Evolutionary conservation across 352 stramenopile species (phyloP), one percentile per base, ranked within the genome.

Genomic region (Pythium aristosporum): DNA sequence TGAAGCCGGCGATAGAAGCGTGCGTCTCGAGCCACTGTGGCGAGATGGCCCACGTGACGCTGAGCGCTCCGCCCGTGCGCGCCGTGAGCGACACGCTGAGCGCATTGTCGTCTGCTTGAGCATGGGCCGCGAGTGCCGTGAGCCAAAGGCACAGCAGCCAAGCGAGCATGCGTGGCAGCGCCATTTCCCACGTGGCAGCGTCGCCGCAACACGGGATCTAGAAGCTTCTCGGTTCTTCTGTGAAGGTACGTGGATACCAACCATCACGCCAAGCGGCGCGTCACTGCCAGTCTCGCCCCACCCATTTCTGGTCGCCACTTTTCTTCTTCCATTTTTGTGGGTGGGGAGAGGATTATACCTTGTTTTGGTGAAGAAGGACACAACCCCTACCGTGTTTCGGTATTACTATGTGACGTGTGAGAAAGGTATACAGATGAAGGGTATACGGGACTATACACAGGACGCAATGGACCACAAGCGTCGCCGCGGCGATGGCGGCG

Each of bases 41-140:
- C 9, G 68, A 55, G 15, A 80, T 47, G 5, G n/a, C 55, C 79
- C 76, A 84, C 16, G 62, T 13, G 3, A 87, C 60, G 42, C 71
- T 50, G n/a, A 87, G 20, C 4, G 72, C 60, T 3, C 78, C 78
- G 15, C 75, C 74, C 16, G 73, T 78, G 28, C 63, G 61, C 18
- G 52, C 34, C 20, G 34, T 28, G 5, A 74, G 28, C 61, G 53
- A 63, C 4, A 75, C 36, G 21, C 43, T 37, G 12, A 61, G n/a
- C 32, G 57, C 9, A 15, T 58, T 37, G 8, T 70, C 48, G 36
- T 20, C 51, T 8, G 8, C 25, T 10, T 37, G 36, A 4, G 39
- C 46, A 15, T 32, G 16, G 15, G 36, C 20, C 23, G 39, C 49
- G 16, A 61, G 21, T 13, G 51, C 21, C 13, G 34, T 12, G 42